Evolutionary conservation across 495 filamentous ascomycete genomes (phyloP), one percentile per base, ranked within the genome.

Genomic region (Hypomontagnella submonticulosa): DNA sequence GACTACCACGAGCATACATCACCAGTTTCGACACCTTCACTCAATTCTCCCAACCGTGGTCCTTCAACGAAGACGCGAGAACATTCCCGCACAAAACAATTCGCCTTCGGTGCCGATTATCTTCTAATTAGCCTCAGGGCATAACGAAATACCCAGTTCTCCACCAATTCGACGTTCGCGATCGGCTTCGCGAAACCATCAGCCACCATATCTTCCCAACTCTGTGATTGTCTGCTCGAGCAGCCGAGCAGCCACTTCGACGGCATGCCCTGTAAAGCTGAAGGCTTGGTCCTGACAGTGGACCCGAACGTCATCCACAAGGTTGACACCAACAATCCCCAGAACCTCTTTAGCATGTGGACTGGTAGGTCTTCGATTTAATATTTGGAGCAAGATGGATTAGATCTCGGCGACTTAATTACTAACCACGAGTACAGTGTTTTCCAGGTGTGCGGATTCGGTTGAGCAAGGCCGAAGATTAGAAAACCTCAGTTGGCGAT

Each of bases 291-390:
- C 76, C 81, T 95, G 70, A 90, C 90, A 57, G 90, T 95, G 76
- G 89, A 95, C 75, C 88, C 90, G 41, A 90, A 86, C 72, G 88
- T 92, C 67, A 92, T 97, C 70, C 90, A 94, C 80, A 92, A 95
- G 76, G 90, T 99, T 69, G 93, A 97, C 77, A 96, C 95, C 1
- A 82, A 89, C 53, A 96, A 97, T 73, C 88, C 90, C 11, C 91
- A 96, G 78, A 96, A 93, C 71, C 87, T 99, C 36, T 96, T 95
- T 77, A 92, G 92, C 80, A 96, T 99, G 88, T 97, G 94, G 92
- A 93, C 92, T 77, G 93, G 93, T 97, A 80, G 85, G 92, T 84
- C 23, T 55, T 4, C 30, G 43, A n/a, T 61, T 40, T 68, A n/a
- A 30, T 34, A 68, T 67, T 50, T 51, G 30, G 50, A 43, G 34